Percentiles rank a stretch among this genome's conserved stretches.
Conservation (phyloP, 1,284 basidiomycete genomes). For the Fistulinella cinereoalba region DNA sequence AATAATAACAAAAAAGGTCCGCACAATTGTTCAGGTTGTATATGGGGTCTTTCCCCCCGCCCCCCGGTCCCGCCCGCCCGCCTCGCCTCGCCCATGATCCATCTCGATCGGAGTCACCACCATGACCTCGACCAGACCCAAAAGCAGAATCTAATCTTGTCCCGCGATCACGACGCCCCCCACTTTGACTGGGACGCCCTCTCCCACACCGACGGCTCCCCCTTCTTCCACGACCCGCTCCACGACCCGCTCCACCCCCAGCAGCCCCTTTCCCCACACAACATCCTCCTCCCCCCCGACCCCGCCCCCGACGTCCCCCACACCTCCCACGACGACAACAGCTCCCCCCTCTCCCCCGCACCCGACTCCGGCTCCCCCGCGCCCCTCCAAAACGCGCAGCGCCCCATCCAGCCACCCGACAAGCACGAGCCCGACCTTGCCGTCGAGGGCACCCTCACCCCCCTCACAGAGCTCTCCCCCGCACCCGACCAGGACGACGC, state of each 20-base stretch:
- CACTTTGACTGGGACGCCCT: slow-evolving; percentile 44
- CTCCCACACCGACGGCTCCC: slow-evolving; percentile 32
- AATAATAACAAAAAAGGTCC: no score
- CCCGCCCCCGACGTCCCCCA: no score
- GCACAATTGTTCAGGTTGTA: no score
- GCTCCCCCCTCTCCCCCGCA: slow-evolving; percentile 53
- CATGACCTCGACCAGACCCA: slow-evolving; percentile 41
- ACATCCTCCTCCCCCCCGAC: slow-evolving; percentile 22
- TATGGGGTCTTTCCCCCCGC: no score
- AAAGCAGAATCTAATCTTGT: slow-evolving; percentile 47
- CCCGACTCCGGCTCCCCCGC: slow-evolving; percentile 39
- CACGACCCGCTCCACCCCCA: slow-evolving; percentile 17
- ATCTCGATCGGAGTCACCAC: slow-evolving; percentile 56
- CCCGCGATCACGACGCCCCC: slow-evolving; percentile 37
- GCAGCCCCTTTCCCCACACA: slow-evolving; percentile 24
- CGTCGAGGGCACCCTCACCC: slow-evolving; percentile 47
- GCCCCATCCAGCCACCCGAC: slow-evolving; percentile 12
- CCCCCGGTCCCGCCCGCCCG: no score
- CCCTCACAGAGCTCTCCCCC: slow-evolving; percentile 67
- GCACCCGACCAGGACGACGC: slow-evolving; percentile 50
- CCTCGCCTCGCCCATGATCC: slow-evolving; percentile 44
- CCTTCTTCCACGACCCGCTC: slow-evolving; percentile 31
- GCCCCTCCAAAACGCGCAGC: slow-evolving; percentile 12
- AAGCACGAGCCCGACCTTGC: slow-evolving; percentile 26
- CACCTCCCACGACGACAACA: no score